These are phyloP conservation scores for Davidsoniella eucalypti DNA, from an alignment of 2,329 filamentous ascomycete genomes.

Conservation along the genomic window DNA sequence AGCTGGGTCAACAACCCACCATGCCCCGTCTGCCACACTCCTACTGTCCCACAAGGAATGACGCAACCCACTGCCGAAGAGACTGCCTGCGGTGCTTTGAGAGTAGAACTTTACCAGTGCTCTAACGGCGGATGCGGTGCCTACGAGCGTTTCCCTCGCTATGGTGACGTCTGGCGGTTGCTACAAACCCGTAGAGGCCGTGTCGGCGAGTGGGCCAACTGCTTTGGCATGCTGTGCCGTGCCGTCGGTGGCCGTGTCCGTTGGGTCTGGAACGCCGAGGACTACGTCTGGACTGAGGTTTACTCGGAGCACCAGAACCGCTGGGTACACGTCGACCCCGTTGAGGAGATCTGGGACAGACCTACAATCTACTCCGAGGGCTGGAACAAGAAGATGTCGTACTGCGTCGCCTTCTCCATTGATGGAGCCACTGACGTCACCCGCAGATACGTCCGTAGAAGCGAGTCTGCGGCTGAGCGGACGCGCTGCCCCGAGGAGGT, in stretches of 20 bases:
- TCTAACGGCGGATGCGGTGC: slow-evolving; percentile 57
- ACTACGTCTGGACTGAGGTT: slow-evolving; percentile 95
- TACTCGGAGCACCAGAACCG: slow-evolving; percentile 86
- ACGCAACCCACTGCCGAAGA: slow-evolving; percentile 78
- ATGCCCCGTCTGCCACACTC: slow-evolving; percentile 65
- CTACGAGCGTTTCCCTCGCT: slow-evolving; percentile 81
- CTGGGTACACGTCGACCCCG: slow-evolving; percentile 94
- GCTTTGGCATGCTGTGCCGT: slow-evolving; percentile 95
- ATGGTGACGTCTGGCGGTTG: slow-evolving; percentile 86
- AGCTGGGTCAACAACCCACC: slow-evolving; percentile 92
- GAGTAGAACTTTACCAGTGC: slow-evolving; percentile 84
- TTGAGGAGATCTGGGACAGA: slow-evolving; percentile 90
- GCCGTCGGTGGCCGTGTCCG: slow-evolving; percentile 80
- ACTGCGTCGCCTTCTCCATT: slow-evolving; percentile 90
- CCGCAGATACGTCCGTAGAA: slow-evolving; percentile 53
- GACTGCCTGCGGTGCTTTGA: slow-evolving; percentile 66
- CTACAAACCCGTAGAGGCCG: slow-evolving; percentile 74
- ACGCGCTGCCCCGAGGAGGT: slow-evolving; percentile 76
- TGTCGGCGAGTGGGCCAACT: slow-evolving; percentile 93
- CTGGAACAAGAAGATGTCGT: slow-evolving; percentile 92
- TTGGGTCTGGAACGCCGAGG: slow-evolving; percentile 97
- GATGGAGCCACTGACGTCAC: slow-evolving; percentile 60
- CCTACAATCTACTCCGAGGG: slow-evolving; percentile 84
- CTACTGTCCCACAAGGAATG: slow-evolving; percentile 69
- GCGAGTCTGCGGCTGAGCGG: slow-evolving; percentile 55